Evolutionary conservation across 306 rosid species (phyloP).

Genomic region (Carpinus viminea): DNA sequence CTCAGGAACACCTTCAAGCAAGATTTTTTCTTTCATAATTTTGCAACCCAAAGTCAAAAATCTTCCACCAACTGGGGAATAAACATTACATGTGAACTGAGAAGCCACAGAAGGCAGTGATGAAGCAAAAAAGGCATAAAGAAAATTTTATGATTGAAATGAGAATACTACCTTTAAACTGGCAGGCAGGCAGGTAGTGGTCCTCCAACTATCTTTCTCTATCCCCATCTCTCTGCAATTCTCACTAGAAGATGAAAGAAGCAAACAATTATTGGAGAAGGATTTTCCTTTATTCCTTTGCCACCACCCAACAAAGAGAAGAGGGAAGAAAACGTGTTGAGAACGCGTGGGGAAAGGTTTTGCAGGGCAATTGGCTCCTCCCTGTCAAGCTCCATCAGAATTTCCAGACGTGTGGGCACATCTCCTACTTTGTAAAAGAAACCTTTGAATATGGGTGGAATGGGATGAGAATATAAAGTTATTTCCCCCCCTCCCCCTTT

Average conservation of each 20-base stretch:
- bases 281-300: conserved; percentile 37
- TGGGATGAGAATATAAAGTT: conserved; percentile 38
- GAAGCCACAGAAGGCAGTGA: background rate
- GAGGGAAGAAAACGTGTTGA: conserved; percentile 7
- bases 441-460: conserved; percentile 32
- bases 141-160: background rate
- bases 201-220: conserved; percentile 13
- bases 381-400: conserved; percentile 22
- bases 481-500: conserved; percentile 22
- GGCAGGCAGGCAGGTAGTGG: conserved; percentile 9
- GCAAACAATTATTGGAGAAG: conserved; percentile 15
- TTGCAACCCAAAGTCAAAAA: background rate
- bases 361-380: conserved; percentile 20
- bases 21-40: background rate
- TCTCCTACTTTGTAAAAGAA: conserved; percentile 37
- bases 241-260: conserved; percentile 6
- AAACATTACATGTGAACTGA: background rate
- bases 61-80: background rate
- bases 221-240: conserved; percentile 12
- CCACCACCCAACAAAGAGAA: conserved; percentile 12
- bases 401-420: conserved; percentile 44
- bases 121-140: background rate
- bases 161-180: conserved; percentile 31
- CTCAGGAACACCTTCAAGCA: background rate
- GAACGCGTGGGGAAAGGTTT: conserved; percentile 16